Evolutionary conservation across 257 asterid genomes (phyloP), one percentile per base, ranked within the genome.

Genomic region (Solanum bulbocastanum): DNA sequence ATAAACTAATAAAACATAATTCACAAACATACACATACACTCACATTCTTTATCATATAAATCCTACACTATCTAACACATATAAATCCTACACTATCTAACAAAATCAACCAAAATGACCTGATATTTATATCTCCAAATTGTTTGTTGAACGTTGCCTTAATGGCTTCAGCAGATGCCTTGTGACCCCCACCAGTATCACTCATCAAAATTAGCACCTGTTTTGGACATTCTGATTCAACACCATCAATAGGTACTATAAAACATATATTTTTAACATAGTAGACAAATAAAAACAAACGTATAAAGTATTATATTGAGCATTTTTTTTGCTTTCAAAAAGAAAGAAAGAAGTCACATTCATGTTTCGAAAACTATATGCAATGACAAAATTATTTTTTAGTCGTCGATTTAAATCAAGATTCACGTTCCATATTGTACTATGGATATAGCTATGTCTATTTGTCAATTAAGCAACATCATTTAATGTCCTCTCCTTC

Each of bases 131-230:
- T 94, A 39, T 97, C 98, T 84, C 98, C 99, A 86, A 88, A 97
- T 88, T 95, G 95, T 89, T 96, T 96, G 75, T 39, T 87, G 83
- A 96, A 95, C 86, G 99, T 96, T 25, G 96, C 92, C 91, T 87
- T 96, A 89, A 97, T 97, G 66, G 99, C 99, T 94, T 97, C 99
- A 4, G 98, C 98, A n/a, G 98, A 97, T 85, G 96, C 99, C 92
- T 98, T 90, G 84, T 97, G 99, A 46, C 99, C 99, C 15, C 99
- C 99, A 68, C 99, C 98, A 20, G 99, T 97, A 87, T 97, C 99
- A 85, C 99, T 97, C 98, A 96, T 97, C 96, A 97, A 91, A 33
- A 96, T 97, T 88, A 97, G 89, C 49, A 97, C 98, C 25, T 94
- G 95, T 33, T 95, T 97, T 16, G 98, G 96, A 78, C 78, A 76